These are phyloP conservation scores for Amanita molliuscula DNA, from an alignment of 768 basidiomycete genomes.

Conservation along the genomic window DNA sequence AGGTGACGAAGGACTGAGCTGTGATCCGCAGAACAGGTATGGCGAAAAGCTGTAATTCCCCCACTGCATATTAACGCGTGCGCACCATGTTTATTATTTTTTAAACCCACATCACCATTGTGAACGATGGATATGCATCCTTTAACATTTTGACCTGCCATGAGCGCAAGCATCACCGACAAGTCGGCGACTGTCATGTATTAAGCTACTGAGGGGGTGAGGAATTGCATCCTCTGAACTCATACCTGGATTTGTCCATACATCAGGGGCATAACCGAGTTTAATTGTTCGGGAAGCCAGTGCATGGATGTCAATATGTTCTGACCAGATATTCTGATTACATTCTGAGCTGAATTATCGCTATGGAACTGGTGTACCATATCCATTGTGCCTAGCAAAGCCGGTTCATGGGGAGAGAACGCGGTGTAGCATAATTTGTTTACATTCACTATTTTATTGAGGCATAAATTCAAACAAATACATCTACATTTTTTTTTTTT, in stretches of 20 bases:
- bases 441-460: too few relatives aligned
- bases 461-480: too few relatives aligned
- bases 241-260: conserved; percentile 83
- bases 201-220: not conserved
- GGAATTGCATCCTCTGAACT: not conserved
- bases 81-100: not conserved
- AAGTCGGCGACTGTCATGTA: conserved; percentile 69
- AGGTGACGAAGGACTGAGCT: conserved; percentile 45
- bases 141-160: conserved; percentile 81
- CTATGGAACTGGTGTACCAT: conserved; percentile 32
- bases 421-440: too few relatives aligned
- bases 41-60: conserved; percentile 70
- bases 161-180: conserved; percentile 82
- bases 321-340: conserved; percentile 26
- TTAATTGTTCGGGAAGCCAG: conserved; percentile 51
- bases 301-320: conserved; percentile 66
- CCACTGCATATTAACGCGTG: conserved; percentile 46
- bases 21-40: conserved; percentile 77
- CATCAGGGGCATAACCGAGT: conserved; percentile 89
- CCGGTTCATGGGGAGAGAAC: too few relatives aligned
- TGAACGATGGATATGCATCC: conserved; percentile 56
- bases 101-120: conserved; percentile 48
- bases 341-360: not conserved
- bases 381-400: too few relatives aligned
- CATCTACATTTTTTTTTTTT: too few relatives aligned